A percentile compares a stretch with the other conserved stretches of the same genome.
Conservation (phyloP, 1,139 yeast species). For the Saccharomyces pastorianus region DNA sequence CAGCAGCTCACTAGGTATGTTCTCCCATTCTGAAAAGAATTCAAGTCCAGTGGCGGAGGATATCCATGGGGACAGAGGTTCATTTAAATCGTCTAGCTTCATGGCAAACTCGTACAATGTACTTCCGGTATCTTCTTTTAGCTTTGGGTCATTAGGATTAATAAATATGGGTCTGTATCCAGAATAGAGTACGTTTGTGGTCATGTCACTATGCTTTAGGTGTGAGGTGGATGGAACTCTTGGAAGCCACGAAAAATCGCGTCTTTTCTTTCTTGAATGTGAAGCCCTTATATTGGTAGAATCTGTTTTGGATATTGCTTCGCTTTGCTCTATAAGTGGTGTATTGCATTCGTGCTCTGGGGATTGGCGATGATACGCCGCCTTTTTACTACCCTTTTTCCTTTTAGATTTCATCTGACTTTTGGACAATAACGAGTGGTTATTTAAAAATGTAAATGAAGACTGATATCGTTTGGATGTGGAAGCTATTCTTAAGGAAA, state of each 20-base stretch:
- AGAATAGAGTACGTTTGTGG: slow-evolving; percentile 21
- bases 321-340: background rate
- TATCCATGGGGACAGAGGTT: slow-evolving; percentile 23
- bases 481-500: background rate
- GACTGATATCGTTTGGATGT: slow-evolving; percentile 17
- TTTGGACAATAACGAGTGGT: slow-evolving; percentile 19
- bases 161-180: slow-evolving; percentile 29
- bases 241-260: slow-evolving; percentile 26
- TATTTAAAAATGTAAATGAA: slow-evolving; percentile 23
- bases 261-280: slow-evolving; percentile 7
- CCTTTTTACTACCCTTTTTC: slow-evolving; percentile 6
- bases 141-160: slow-evolving; percentile 10
- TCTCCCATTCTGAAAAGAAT: slow-evolving; percentile 30
- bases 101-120: slow-evolving; percentile 28
- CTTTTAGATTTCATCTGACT: slow-evolving; percentile 20
- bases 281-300: background rate
- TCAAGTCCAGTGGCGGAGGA: slow-evolving; percentile 30
- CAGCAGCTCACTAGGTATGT: slow-evolving; percentile 25
- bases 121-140: slow-evolving; percentile 7
- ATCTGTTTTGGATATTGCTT: background rate
- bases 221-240: slow-evolving; percentile 25
- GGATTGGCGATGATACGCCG: background rate
- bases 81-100: slow-evolving; percentile 24
- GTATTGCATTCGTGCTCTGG: background rate
- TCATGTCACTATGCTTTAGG: slow-evolving; percentile 20